These are phyloP conservation scores for Saposhnikovia divaricata DNA, from an alignment of 129 eudicot genomes.

Conservation along the genomic window DNA sequence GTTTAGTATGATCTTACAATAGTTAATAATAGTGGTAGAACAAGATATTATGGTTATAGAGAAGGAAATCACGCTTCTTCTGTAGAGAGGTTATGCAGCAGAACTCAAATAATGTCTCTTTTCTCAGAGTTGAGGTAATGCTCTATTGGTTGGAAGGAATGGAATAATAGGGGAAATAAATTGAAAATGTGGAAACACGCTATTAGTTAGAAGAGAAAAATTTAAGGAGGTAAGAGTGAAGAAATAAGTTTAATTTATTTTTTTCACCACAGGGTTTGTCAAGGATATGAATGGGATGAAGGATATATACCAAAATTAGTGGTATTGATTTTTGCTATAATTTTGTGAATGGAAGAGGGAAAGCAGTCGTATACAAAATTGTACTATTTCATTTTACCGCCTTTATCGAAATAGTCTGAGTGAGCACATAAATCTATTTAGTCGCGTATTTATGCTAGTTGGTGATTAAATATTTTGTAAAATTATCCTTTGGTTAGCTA, in stretches of 20 bases:
- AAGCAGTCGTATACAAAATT: neutral
- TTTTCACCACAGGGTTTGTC: neutral
- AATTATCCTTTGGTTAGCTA: neutral
- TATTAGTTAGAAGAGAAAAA: neutral
- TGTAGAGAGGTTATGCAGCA: neutral
- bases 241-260: neutral
- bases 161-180: neutral
- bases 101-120: neutral
- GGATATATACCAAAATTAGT: neutral
- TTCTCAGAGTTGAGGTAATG: neutral
- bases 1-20: neutral
- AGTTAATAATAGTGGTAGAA: neutral
- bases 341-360: neutral
- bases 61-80: neutral
- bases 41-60: neutral
- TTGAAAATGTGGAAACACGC: neutral
- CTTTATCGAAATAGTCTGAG: neutral
- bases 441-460: neutral
- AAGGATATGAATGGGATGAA: neutral
- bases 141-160: neutral
- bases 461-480: neutral
- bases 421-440: neutral
- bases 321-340: neutral
- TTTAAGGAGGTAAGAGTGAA: neutral
- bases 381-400: neutral